These are phyloP conservation scores for Acacia pycnantha DNA, from an alignment of 331 rosid genomes.

Conservation along the genomic window DNA sequence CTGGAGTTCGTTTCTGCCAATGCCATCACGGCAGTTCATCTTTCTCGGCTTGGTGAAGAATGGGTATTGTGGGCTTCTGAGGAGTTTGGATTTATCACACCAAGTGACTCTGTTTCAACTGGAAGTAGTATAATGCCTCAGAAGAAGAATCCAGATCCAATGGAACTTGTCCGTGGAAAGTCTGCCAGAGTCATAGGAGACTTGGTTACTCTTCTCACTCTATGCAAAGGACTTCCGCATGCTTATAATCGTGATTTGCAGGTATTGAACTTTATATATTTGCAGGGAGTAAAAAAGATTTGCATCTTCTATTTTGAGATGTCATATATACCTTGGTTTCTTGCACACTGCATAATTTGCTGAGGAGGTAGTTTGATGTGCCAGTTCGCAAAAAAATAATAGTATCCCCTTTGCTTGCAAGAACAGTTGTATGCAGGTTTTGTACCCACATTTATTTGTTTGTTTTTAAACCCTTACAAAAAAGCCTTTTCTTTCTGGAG, in stretches of 20 bases:
- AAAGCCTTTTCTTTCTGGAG: slow-evolving; percentile 23
- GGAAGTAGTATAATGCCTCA: slow-evolving; percentile 99
- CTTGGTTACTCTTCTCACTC: slow-evolving; percentile 79
- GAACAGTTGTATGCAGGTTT: background rate
- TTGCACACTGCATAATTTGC: background rate
- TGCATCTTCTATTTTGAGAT: background rate
- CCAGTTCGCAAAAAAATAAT: background rate
- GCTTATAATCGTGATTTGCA: slow-evolving; percentile 98
- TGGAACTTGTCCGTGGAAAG: slow-evolving; percentile 99
- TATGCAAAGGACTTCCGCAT: slow-evolving; percentile 98
- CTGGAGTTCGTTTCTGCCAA: slow-evolving; percentile 90
- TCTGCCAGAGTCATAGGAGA: slow-evolving; percentile 92
- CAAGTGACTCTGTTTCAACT: slow-evolving; percentile 91
- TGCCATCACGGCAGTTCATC: slow-evolving; percentile 87
- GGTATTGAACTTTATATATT: slow-evolving; percentile 39
- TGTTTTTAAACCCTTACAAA: background rate
- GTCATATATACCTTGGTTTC: background rate
- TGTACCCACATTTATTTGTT: background rate
- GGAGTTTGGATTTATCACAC: slow-evolving; percentile 92
- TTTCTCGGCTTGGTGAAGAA: slow-evolving; percentile 97
- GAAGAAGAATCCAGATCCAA: slow-evolving; percentile 97
- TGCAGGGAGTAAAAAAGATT: background rate
- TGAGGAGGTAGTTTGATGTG: background rate
- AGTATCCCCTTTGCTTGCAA: background rate
- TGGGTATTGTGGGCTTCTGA: slow-evolving; percentile 99